phyloP scores from a whole-genome alignment of 148 eudicot genomes.

The Nepenthes gracilis region DNA sequence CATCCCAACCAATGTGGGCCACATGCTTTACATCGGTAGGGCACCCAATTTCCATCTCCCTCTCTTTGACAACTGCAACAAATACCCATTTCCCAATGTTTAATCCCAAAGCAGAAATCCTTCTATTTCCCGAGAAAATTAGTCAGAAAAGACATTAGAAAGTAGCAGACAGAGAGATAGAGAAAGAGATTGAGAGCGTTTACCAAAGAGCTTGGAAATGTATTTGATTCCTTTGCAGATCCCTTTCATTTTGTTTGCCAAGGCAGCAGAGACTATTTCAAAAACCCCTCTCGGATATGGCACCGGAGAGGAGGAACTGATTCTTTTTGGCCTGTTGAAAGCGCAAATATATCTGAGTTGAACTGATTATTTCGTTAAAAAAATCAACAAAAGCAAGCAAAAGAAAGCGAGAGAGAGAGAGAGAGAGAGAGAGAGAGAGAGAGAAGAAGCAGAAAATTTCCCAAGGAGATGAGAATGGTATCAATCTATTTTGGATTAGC shows the following conservation, averaged over 20 bases:
- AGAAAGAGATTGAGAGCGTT: not conserved
- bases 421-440: not conserved
- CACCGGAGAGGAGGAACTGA: not conserved
- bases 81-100: not conserved
- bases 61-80: constrained; percentile 44
- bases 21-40: constrained; percentile 75
- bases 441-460: not conserved
- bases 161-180: not conserved
- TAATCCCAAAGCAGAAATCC: not conserved
- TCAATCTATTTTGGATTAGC: not conserved
- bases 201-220: constrained; percentile 15
- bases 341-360: not conserved
- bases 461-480: no score
- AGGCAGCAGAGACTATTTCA: not conserved
- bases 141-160: no score
- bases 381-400: not conserved
- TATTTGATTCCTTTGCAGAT: constrained; percentile 18
- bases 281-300: not conserved
- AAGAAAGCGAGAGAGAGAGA: not conserved
- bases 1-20: constrained; percentile 74
- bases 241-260: constrained; percentile 50
- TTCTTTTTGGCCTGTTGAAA: constrained; percentile 2
- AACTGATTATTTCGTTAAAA: not conserved
- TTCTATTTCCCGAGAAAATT: not conserved
- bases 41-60: constrained; percentile 56